A percentile compares a stretch with the other conserved stretches of the same genome.
These are phyloP conservation scores for Saururus chinensis DNA, from an alignment of 164 flowering plant genomes.

Conservation along the genomic window DNA sequence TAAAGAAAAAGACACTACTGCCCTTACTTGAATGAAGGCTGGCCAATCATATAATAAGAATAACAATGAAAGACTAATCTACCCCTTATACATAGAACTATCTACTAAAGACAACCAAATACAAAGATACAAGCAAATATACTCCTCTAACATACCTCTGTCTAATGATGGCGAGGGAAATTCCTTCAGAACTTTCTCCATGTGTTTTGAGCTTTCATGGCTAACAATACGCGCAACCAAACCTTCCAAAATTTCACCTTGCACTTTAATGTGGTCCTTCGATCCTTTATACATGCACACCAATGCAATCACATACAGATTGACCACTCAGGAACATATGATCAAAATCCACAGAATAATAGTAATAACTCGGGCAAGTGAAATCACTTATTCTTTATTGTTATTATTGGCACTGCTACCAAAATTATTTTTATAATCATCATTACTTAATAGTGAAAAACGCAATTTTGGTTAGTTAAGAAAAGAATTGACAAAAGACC, in stretches of 20 bases:
- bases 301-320: background rate
- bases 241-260: slow-evolving; percentile 97
- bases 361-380: background rate
- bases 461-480: too few species aligned
- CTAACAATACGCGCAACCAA: slow-evolving; percentile 93
- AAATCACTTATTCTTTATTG: too few species aligned
- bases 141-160: slow-evolving; percentile 49
- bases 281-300: slow-evolving; percentile 48
- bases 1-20: too few species aligned
- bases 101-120: background rate
- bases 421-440: too few species aligned
- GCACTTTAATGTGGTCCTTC: slow-evolving; percentile 70
- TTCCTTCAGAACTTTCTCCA: slow-evolving; percentile 62
- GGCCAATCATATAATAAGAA: too few species aligned
- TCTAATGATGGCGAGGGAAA: slow-evolving; percentile 46
- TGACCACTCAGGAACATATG: background rate
- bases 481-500: too few species aligned
- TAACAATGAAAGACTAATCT: too few species aligned
- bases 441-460: too few species aligned
- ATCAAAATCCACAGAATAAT: background rate
- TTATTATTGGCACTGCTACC: too few species aligned
- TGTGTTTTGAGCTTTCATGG: slow-evolving; percentile 60
- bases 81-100: too few species aligned
- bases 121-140: background rate
- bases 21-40: too few species aligned